These are phyloP conservation scores for Carex littledalei DNA, from an alignment of 176 grass and related monocot genomes.

Conservation along the genomic window DNA sequence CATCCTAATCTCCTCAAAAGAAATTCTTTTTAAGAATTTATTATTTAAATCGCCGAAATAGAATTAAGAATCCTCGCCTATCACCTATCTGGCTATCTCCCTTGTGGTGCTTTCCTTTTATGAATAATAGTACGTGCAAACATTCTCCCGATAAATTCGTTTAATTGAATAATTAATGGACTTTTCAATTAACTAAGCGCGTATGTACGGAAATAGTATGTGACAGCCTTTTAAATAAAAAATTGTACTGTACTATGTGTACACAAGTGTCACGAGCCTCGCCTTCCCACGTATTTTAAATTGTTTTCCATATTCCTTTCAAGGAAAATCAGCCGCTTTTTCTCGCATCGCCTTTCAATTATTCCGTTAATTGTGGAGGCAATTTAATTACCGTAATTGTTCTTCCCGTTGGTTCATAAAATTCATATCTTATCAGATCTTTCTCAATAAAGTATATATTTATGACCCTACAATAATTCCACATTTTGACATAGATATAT, in stretches of 20 bases:
- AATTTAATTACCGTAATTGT: neutral
- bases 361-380: constrained; percentile 6
- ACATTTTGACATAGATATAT: neutral
- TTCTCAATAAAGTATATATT: neutral
- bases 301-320: neutral
- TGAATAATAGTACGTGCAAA: neutral
- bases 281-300: neutral
- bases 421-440: neutral
- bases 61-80: neutral
- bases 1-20: neutral
- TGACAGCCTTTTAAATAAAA: neutral
- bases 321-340: constrained; percentile 1
- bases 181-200: neutral
- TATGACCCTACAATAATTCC: neutral
- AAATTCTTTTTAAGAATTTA: neutral
- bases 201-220: constrained; percentile 7
- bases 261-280: neutral
- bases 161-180: neutral
- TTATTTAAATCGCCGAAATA: neutral
- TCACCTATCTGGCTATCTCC: neutral
- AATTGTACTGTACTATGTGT: neutral
- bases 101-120: neutral
- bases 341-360: constrained; percentile 2
- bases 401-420: neutral
- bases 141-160: neutral